phyloP scores from a whole-genome alignment of 1,284 basidiomycete genomes.

The Clitocybe nebularis region DNA sequence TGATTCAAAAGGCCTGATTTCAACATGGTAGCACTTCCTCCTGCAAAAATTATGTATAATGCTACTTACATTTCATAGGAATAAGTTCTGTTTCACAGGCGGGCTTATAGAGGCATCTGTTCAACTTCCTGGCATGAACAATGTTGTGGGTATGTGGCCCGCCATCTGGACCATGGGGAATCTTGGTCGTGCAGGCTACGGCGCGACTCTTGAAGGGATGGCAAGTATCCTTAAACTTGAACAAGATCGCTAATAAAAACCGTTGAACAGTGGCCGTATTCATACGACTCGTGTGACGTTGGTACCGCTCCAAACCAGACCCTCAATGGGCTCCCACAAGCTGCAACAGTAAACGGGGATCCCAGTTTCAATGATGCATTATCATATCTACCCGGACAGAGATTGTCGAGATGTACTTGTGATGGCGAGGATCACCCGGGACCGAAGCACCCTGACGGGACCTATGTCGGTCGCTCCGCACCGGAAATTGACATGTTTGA shows the following conservation, averaged over 20 bases:
- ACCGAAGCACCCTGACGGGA: conserved; percentile 53
- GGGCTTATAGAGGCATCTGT: conserved; percentile 56
- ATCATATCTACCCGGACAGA: conserved; percentile 71
- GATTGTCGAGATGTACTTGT: conserved; percentile 76
- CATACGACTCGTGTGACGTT: conserved; percentile 71
- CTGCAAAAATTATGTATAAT: background rate
- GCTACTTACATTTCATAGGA: conserved; percentile 26
- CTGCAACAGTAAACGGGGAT: conserved; percentile 44
- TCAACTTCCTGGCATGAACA: conserved; percentile 58
- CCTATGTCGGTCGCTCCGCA: conserved; percentile 68
- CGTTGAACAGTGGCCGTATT: conserved; percentile 66
- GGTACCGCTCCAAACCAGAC: conserved; percentile 65
- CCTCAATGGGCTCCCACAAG: conserved; percentile 35
- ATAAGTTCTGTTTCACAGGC: conserved; percentile 68
- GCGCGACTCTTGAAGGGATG: conserved; percentile 45
- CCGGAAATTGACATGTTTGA: conserved; percentile 81
- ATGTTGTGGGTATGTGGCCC: conserved; percentile 61
- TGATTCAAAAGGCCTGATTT: conserved; percentile 41
- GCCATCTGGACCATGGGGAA: conserved; percentile 74
- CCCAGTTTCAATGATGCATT: conserved; percentile 30
- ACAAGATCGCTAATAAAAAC: background rate
- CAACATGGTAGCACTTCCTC: conserved; percentile 31
- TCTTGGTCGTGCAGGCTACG: conserved; percentile 46
- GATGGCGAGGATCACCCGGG: conserved; percentile 68
- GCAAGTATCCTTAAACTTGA: conserved; percentile 23